Percentiles rank a stretch among this genome's conserved stretches.
Evolutionary conservation across 352 stramenopile genomes (phyloP).

Genomic region (Pythium insidiosum): DNA sequence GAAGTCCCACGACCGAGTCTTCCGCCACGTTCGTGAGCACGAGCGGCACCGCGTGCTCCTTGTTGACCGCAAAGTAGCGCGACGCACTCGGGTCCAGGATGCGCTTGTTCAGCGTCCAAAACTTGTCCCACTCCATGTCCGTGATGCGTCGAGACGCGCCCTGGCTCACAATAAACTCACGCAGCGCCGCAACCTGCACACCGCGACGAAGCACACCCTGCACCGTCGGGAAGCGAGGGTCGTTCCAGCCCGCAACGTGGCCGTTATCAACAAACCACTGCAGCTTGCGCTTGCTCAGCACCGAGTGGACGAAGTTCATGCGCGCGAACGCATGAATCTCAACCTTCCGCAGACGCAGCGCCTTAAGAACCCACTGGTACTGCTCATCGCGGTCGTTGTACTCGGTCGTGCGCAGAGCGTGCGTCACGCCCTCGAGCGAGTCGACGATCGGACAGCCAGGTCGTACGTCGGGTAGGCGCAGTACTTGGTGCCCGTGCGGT

Average conservation of each 20-base stretch:
- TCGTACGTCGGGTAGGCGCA: conserved; percentile 99
- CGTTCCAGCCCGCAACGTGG: conserved; percentile 95
- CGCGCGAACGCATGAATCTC: conserved; percentile 94
- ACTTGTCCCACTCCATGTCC: conserved; percentile 99
- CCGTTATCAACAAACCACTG: conserved; percentile 98
- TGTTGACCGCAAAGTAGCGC: conserved; percentile 97
- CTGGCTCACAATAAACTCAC: conserved; percentile 97
- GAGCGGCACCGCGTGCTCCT: conserved; percentile 81
- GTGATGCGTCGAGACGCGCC: conserved; percentile 94
- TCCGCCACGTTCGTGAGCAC: conserved; percentile 72
- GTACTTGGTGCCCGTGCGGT: conserved; percentile 93
- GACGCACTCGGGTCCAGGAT: conserved; percentile 93
- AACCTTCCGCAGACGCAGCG: conserved; percentile 79
- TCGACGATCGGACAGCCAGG: conserved; percentile 99
- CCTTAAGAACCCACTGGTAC: conserved; percentile 93
- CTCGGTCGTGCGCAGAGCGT: conserved; percentile 98
- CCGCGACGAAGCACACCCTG: conserved; percentile 94
- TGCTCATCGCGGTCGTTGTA: conserved; percentile 99
- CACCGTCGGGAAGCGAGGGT: conserved; percentile 98
- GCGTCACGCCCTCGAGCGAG: conserved; percentile 97
- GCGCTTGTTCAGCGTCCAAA: conserved; percentile 99
- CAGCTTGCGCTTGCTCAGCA: conserved; percentile 99
- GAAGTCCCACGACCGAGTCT: conserved; percentile 57
- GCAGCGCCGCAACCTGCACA: conserved; percentile 92
- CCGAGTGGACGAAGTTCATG: conserved; percentile 99